Conservation (phyloP, 192 early-diverging fungal species). For the Backusella tarrabulga region DNA sequence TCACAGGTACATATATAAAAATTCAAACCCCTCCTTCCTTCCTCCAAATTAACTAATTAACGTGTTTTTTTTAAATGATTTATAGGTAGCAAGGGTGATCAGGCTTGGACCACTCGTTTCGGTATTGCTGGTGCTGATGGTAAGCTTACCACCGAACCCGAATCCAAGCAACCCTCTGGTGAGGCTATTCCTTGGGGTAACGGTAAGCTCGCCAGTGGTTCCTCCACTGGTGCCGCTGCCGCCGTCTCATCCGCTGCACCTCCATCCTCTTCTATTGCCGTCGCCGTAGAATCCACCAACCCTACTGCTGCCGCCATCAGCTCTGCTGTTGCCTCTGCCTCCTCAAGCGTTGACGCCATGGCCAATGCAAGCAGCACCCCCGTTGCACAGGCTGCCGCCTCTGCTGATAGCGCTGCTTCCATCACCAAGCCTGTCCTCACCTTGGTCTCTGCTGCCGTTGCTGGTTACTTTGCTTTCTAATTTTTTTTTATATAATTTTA, state of each 20-base stretch:
- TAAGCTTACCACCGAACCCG: background rate
- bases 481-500: background rate
- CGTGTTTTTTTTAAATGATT: background rate
- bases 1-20: conserved; percentile 27
- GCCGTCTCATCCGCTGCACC: background rate
- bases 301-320: background rate
- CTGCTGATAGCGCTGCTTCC: background rate
- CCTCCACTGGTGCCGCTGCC: background rate
- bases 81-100: conserved; percentile 2
- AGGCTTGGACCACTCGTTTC: conserved; percentile 40
- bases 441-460: background rate
- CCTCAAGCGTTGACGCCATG: background rate
- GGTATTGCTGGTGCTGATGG: conserved; percentile 32
- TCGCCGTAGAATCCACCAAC: background rate
- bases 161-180: conserved; percentile 25
- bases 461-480: conserved; percentile 13
- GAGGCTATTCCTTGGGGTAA: conserved; percentile 1
- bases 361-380: background rate
- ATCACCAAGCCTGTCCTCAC: conserved; percentile 10
- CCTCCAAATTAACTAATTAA: background rate
- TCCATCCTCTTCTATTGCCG: background rate
- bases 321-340: background rate
- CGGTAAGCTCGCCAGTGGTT: background rate
- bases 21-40: background rate
- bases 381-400: background rate